These are phyloP conservation scores for Cyclotella atomus DNA, from an alignment of 108 stramenopile genomes.

Conservation along the genomic window DNA sequence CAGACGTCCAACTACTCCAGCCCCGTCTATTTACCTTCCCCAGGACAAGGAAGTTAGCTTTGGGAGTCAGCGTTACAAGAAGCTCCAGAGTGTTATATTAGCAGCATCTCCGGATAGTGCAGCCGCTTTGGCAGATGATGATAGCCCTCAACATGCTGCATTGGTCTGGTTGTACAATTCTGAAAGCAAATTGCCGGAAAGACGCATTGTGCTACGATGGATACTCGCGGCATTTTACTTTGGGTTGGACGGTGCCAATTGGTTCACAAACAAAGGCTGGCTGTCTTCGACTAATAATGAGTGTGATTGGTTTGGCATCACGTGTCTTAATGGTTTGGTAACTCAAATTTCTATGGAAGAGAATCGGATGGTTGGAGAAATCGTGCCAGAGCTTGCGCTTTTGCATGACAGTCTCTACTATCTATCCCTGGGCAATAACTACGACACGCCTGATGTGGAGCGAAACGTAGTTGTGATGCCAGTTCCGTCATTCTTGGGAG, in stretches of 20 bases:
- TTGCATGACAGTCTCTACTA: slow-evolving; percentile 19
- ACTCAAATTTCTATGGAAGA: slow-evolving; percentile 25
- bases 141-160: slow-evolving; percentile 25
- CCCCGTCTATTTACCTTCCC: slow-evolving; percentile 9
- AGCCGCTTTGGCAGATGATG: slow-evolving; percentile 15
- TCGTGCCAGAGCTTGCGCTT: slow-evolving; percentile 35
- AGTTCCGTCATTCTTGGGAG: slow-evolving; percentile 33
- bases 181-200: slow-evolving; percentile 10
- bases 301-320: slow-evolving; percentile 62
- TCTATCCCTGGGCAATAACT: slow-evolving; percentile 43
- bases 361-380: slow-evolving; percentile 35
- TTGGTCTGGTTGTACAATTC: slow-evolving; percentile 35
- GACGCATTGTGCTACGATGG: slow-evolving; percentile 48
- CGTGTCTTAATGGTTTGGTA: slow-evolving; percentile 26
- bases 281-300: slow-evolving; percentile 39
- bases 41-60: slow-evolving; percentile 20
- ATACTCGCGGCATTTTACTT: slow-evolving; percentile 53
- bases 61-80: slow-evolving; percentile 14
- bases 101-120: slow-evolving; percentile 28
- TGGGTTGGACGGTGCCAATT: slow-evolving; percentile 46
- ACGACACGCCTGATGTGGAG: slow-evolving; percentile 28
- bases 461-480: slow-evolving; percentile 30
- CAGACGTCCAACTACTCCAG: slow-evolving; percentile 16
- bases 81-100: slow-evolving; percentile 13
- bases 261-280: slow-evolving; percentile 54